phyloP scores from a whole-genome alignment of 1,139 yeast species.

The Hemisphaericaspora subhashii region DNA sequence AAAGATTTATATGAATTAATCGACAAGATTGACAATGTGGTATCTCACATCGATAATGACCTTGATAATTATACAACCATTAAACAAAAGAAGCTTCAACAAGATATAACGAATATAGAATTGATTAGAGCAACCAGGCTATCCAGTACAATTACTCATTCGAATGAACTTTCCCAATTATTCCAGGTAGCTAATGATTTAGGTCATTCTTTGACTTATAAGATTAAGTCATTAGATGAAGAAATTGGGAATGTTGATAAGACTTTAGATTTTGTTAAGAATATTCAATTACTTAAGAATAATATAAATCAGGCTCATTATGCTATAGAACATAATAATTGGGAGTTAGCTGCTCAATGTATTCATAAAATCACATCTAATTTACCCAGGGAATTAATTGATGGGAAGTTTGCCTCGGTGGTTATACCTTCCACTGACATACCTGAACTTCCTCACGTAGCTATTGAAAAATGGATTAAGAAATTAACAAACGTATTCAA shows the following conservation, averaged over 20 bases:
- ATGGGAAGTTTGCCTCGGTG: constrained; percentile 73
- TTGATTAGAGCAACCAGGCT: constrained; percentile 40
- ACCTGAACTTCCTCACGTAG: constrained; percentile 73
- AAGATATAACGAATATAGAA: constrained; percentile 38
- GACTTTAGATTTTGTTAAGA: constrained; percentile 63
- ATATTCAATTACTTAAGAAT: constrained; percentile 62
- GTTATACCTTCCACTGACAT: constrained; percentile 90
- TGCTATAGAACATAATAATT: constrained; percentile 65
- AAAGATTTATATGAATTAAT: constrained; percentile 17
- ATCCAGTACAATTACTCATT: constrained; percentile 35
- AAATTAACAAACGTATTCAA: constrained; percentile 59
- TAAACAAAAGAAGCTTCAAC: constrained; percentile 34
- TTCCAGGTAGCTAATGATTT: constrained; percentile 62
- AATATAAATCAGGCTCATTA: constrained; percentile 67
- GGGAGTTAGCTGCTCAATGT: constrained; percentile 72
- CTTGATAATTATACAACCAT: constrained; percentile 26
- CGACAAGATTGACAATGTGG: constrained; percentile 15
- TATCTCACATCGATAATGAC: constrained; percentile 17
- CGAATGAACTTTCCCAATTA: constrained; percentile 49
- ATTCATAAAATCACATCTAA: constrained; percentile 51
- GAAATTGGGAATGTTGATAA: constrained; percentile 69
- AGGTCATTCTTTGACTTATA: constrained; percentile 66
- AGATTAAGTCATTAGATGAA: constrained; percentile 66
- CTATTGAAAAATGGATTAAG: constrained; percentile 58
- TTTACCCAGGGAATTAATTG: constrained; percentile 52